Evolutionary conservation across 169 alveolate species (phyloP), one percentile per base, ranked within the genome.

Genomic region (Plasmodium ovale): DNA sequence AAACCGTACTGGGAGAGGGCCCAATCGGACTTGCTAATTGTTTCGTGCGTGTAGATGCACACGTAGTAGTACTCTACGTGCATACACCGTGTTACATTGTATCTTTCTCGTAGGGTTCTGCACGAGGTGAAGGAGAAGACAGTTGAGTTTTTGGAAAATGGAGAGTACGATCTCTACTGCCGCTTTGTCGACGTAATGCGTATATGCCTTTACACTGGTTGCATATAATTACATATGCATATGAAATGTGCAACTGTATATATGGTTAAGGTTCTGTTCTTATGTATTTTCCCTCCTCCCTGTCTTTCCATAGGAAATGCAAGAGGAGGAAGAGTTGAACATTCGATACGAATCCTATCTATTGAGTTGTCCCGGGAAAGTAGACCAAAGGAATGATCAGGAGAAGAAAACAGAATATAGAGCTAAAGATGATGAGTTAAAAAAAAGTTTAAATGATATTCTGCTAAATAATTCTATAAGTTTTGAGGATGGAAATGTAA

Each of bases 341-440:
- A 44, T 74, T n/a, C 33, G 88, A n/a, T 47, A 60, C 51, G 88
- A 74, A 44, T 74, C 88, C 25, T 74, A 74, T 27, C 47, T 74
- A 2, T 37, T 44, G 0, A 59, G 88, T 33, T n/a, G n/a, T n/a
- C n/a, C n/a, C 44, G 29, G 56, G 71, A 27, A 31, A 54, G 6
- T 42, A 53, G 31, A 29, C 53, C 37, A 12, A 16, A 23, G n/a
- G 25, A n/a, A n/a, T n/a, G n/a, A n/a, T n/a, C n/a, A n/a, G n/a
- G n/a, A n/a, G n/a, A n/a, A n/a, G n/a, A n/a, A n/a, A n/a, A n/a
- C n/a, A n/a, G n/a, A n/a, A n/a, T n/a, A n/a, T n/a, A n/a, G n/a
- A n/a, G n/a, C n/a, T n/a, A n/a, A 58, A 39, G 54, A 62, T 44
- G 71, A 31, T 14, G 44, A 44, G 2, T 10, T 19, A 33, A 71